A percentile compares a stretch with the other conserved stretches of the same genome.
phyloP scores from a whole-genome alignment of 2,329 filamentous ascomycete species.

The Aspergillus cejpii region DNA sequence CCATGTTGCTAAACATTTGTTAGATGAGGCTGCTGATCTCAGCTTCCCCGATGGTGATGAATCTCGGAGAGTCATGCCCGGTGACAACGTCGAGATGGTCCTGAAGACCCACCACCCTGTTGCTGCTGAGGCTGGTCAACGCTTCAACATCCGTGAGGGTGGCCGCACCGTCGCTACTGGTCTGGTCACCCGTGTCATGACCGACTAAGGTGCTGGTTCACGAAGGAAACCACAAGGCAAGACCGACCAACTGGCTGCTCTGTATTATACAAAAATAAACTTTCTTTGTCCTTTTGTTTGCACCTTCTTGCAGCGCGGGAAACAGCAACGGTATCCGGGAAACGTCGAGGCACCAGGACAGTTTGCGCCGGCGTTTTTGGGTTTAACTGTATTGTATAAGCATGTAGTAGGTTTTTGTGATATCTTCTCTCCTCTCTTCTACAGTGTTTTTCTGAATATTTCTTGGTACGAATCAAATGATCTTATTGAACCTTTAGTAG shows the following conservation, averaged over 20 bases:
- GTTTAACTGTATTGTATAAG: constrained; percentile 31
- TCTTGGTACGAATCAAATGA: constrained; percentile 18
- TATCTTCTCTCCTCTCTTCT: constrained; percentile 27
- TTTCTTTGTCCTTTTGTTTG: constrained; percentile 23
- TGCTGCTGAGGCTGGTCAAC: constrained; percentile 83
- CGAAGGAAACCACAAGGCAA: not conserved
- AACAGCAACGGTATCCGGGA: constrained; percentile 30
- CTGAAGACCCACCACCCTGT: constrained; percentile 77
- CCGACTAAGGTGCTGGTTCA: constrained; percentile 32
- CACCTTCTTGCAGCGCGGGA: constrained; percentile 32
- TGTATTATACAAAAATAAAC: constrained; percentile 29
- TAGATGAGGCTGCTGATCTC: constrained; percentile 64
- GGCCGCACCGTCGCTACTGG: constrained; percentile 82
- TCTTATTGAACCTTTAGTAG: constrained; percentile 10
- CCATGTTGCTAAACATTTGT: constrained; percentile 6
- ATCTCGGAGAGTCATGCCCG: constrained; percentile 87
- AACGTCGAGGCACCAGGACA: constrained; percentile 12
- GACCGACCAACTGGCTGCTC: constrained; percentile 17
- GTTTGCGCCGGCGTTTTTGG: constrained; percentile 31
- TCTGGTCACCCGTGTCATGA: constrained; percentile 66
- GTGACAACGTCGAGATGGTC: constrained; percentile 98
- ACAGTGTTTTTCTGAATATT: constrained; percentile 8
- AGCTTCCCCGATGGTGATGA: constrained; percentile 78
- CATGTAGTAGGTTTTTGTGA: constrained; percentile 23
- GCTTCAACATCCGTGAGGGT: constrained; percentile 98